These are phyloP conservation scores for Aspergillus puulaauensis DNA, from an alignment of 2,329 filamentous ascomycete genomes.

Conservation along the genomic window DNA sequence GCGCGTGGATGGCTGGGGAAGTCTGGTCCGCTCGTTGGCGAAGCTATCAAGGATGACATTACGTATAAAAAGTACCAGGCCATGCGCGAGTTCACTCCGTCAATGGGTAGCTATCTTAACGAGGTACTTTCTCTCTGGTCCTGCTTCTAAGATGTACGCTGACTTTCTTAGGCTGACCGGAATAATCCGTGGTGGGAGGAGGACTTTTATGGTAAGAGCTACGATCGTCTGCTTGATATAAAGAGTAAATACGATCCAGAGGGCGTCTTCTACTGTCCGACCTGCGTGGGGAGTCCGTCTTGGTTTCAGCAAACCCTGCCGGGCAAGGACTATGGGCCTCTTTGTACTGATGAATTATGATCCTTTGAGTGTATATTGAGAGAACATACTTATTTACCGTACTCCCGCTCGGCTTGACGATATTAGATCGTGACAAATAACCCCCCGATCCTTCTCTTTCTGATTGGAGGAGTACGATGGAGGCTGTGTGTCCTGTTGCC, in stretches of 20 bases:
- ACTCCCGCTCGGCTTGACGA: no score
- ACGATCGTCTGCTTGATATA: conserved; percentile 9
- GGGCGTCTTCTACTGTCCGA: conserved; percentile 17
- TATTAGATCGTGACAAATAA: no score
- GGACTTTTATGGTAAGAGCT: conserved; percentile 15
- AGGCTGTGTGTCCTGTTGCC: no score
- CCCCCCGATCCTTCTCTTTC: no score
- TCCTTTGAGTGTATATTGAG: no score
- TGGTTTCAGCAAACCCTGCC: neutral
- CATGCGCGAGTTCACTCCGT: conserved; percentile 31
- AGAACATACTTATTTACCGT: no score
- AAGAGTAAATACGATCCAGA: conserved; percentile 16
- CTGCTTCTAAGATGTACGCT: neutral
- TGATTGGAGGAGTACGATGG: no score
- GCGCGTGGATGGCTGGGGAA: conserved; percentile 16
- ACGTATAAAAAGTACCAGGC: conserved; percentile 31
- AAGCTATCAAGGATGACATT: conserved; percentile 28
- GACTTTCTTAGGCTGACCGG: conserved; percentile 12
- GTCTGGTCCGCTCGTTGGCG: conserved; percentile 11
- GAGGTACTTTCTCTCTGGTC: conserved; percentile 20
- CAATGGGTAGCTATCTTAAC: conserved; percentile 39
- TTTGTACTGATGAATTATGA: neutral
- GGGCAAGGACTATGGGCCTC: neutral
- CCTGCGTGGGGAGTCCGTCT: conserved; percentile 14
- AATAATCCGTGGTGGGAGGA: conserved; percentile 17